Evolutionary conservation across 2,329 filamentous ascomycete species (phyloP), one percentile per base, ranked within the genome.

Genomic region (Thielaviopsis ethacetica): DNA sequence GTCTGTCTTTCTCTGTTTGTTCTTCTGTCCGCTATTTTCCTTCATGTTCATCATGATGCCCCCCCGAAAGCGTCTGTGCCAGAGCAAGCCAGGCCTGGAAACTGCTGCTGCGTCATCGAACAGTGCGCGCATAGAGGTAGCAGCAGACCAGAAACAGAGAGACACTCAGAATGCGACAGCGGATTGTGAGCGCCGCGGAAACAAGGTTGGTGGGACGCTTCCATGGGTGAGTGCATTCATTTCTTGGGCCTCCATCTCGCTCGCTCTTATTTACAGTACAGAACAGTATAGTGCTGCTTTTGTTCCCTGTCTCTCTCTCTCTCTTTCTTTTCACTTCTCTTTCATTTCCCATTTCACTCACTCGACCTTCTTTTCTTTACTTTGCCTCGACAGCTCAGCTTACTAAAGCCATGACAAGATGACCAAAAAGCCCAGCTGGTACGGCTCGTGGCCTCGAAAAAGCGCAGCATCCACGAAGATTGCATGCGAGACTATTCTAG

Each of bases 401-500:
- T 15, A 44, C 15, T 44, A 44, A 44, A 44, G 7, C 38, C 52
- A 3, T 54, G 9, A 50, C 1, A 64, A 81, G 77, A 68, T 76
- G 44, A 74, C 73, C 61, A 80, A 80, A 65, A 69, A 75, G 9
- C 72, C 72, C 54, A 83, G 80, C 67, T 84, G 81, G 81, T 84
- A 84, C 67, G 79, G 79, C 57, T 79, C 81, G 19, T 83, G 79
- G 79, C 77, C 79, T 19, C 72, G 77, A 62, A 84, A 84, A 65
- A 78, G 81, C 6, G 70, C 73, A 17, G 74, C 81, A 27, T 84
- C 80, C 9, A 83, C 77, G 5, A 78, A 81, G 56, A 71, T 85
- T 52, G 79, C 80, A 3, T 75, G 74, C 63, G 81, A 85, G 66
- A 80, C 77, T 13, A 83, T 84, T 27, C 69, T 80, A 53, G 81